Percentiles rank a stretch among this genome's conserved stretches.
Evolutionary conservation across 2,329 filamentous ascomycete genomes (phyloP).

Genomic region (Kalaharituber pfeilii): DNA sequence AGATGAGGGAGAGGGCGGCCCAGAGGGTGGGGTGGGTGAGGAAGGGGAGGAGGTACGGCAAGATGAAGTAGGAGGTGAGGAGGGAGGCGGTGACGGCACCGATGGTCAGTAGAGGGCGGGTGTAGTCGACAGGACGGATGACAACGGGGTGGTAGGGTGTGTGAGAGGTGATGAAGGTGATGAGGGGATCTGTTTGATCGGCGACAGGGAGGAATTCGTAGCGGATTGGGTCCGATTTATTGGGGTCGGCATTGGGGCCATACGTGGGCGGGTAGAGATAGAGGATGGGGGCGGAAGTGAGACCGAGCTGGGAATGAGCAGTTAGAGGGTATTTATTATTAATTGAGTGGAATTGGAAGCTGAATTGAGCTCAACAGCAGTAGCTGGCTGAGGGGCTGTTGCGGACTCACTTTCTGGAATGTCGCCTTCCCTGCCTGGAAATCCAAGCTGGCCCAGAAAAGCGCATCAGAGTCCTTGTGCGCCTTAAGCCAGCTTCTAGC

Average conservation of each 20-base stretch:
- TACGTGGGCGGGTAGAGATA: conserved; percentile 71
- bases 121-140: conserved; percentile 71
- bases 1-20: conserved; percentile 75
- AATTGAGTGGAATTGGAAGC: no score
- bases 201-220: conserved; percentile 76
- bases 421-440: conserved; percentile 68
- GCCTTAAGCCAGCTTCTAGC: conserved; percentile 64
- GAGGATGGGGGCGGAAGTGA: conserved; percentile 86
- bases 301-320: conserved; percentile 46
- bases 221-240: conserved; percentile 44
- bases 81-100: conserved; percentile 55
- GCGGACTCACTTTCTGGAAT: conserved; percentile 59
- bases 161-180: conserved; percentile 56
- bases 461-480: conserved; percentile 49
- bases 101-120: conserved; percentile 50
- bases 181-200: conserved; percentile 25
- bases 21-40: conserved; percentile 84
- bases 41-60: conserved; percentile 63
- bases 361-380: neutral
- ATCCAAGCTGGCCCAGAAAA: conserved; percentile 73
- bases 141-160: conserved; percentile 65
- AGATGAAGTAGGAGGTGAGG: conserved; percentile 54
- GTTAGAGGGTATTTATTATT: neutral
- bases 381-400: neutral
- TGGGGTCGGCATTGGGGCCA: conserved; percentile 56